phyloP scores from a whole-genome alignment of 116 monocot species.

The Iris pallida region DNA sequence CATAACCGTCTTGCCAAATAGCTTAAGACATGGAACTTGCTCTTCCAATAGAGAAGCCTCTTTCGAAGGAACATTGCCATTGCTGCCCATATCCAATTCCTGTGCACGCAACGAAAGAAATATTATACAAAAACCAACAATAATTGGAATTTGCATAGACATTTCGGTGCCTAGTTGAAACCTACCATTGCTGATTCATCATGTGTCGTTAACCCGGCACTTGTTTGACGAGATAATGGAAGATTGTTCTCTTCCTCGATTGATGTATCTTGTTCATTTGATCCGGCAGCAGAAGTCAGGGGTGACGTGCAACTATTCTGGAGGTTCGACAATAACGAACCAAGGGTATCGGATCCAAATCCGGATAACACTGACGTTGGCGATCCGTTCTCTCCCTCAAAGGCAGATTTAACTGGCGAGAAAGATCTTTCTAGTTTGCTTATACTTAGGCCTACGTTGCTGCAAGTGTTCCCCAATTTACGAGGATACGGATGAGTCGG shows the following conservation, averaged over 20 bases:
- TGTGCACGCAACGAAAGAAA: not conserved
- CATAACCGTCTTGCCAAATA: constrained; percentile 13
- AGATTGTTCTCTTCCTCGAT: constrained; percentile 14
- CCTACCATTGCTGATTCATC: constrained; percentile 20
- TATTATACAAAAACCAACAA: too few species aligned
- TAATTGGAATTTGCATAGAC: not conserved
- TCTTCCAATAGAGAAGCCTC: constrained; percentile 23
- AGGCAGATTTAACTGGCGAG: constrained; percentile 5
- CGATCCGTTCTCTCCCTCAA: constrained; percentile 48
- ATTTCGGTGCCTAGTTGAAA: not conserved
- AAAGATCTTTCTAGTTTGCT: constrained; percentile 12
- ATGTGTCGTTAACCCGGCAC: constrained; percentile 2
- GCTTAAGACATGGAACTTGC: constrained; percentile 1
- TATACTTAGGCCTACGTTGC: constrained; percentile 9
- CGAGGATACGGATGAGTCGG: constrained; percentile 75
- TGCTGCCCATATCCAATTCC: constrained; percentile 14
- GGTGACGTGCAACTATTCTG: constrained; percentile 29
- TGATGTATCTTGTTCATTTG: constrained; percentile 17
- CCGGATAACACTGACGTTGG: constrained; percentile 60
- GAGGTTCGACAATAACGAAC: constrained; percentile 10
- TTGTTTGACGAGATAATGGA: not conserved
- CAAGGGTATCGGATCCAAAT: constrained; percentile 25
- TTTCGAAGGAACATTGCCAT: not conserved
- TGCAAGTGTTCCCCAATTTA: constrained; percentile 27
- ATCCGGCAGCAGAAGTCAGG: constrained; percentile 18